Evolutionary conservation across 2,329 filamentous ascomycete genomes (phyloP), one percentile per base, ranked within the genome.

Genomic region (Epichloe festucae): DNA sequence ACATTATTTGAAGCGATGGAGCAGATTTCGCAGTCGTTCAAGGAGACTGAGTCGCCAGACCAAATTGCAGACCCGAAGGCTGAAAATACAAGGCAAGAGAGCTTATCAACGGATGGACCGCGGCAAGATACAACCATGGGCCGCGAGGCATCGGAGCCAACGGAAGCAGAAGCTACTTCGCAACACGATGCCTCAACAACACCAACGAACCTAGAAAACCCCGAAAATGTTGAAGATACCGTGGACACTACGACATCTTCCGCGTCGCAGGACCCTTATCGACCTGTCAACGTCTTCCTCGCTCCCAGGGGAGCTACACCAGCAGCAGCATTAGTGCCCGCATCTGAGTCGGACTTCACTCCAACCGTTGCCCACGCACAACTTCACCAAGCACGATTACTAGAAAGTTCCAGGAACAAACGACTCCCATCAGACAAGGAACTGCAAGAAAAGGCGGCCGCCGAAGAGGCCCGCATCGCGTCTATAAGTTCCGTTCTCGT

Each of bases 1-100:
- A 89, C 89, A 2, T 69, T 97, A 31, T 87, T 89, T 58, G 86
- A 91, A 56, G 91, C 91, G 10, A 89, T 95, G 82, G 71, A 74
- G 46, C 78, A 91, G 62, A 95, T 97, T 55, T 77, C 78, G 21
- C 73, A 81, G 56, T 89, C 86, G 62, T 94, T 95, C 66, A 80
- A 72, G 21, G 71, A 76, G 5, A 27, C 39, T 14, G 47, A 70
- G 40, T 61, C 63, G 27, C 50, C 52, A 21, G 56, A 59, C 19
- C 48, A 53, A 5, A 7, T 52, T 41, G 36, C 48, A 11, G 21
- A 51, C 27, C n/a, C 50, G 40, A 48, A 55, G 42, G 17, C 46
- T 21, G 34, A 38, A 6, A 38, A 51, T 12, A 6, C 52, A 5
- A 41, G 58, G n/a, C 51, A 56, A 45, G 46, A 53, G 21, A 19